Evolutionary conservation across 1,284 basidiomycete species (phyloP), one percentile per base, ranked within the genome.

Genomic region (Meripilus lineatus): DNA sequence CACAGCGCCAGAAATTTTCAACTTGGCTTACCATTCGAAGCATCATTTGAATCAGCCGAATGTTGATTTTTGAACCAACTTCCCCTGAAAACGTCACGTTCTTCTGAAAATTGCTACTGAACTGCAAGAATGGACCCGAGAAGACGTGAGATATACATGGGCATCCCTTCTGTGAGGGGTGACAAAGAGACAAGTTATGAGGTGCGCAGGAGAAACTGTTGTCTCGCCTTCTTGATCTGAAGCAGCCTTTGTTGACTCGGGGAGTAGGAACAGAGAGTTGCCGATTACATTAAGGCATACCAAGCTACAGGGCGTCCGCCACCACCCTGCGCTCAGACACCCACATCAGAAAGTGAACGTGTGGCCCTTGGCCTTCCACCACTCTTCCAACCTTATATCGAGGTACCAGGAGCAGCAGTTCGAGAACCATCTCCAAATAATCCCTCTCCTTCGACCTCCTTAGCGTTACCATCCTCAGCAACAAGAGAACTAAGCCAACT

Each of bases 221-320:
- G n/a, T n/a, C n/a, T n/a, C n/a, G n/a, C n/a, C n/a, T n/a, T n/a
- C n/a, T n/a, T n/a, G n/a, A n/a, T n/a, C n/a, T n/a, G n/a, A n/a
- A n/a, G n/a, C n/a, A n/a, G n/a, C n/a, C n/a, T n/a, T n/a, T n/a
- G n/a, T n/a, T n/a, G n/a, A n/a, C n/a, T n/a, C 22, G 30, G 32
- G 34, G 24, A 28, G 32, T 55, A 77, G 74, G 75, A 77, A 62
- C 57, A 67, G 33, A 68, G 75, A 22, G 58, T 69, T 22, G 58
- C 67, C 32, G 74, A 75, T 55, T 77, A 78, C 50, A 47, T 75
- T 5, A 58, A 59, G 32, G 64, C 70, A 6, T 75, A 73, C 49
- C 50, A 47, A 34, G 57, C 66, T 1, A 75, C 72, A 1, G 71
- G 72, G 13, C 55, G 58, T 32, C 66, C 70, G 21, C 75, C 75